Conservation (phyloP, 108 stramenopile species). For the Conticribra weissflogii region DNA sequence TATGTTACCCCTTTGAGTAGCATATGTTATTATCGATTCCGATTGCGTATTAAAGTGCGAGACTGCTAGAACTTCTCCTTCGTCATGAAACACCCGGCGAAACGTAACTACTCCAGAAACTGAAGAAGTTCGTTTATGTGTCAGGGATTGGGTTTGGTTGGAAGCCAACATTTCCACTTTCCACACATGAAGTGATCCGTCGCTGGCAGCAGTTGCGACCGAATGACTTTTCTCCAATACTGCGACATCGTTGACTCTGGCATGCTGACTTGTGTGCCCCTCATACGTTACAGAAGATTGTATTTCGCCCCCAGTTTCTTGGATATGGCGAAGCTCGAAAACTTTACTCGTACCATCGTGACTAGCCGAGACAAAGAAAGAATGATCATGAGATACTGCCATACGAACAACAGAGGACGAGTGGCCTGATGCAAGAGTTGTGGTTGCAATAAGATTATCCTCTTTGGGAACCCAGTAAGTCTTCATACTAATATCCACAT, state of each 20-base stretch:
- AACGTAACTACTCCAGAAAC: conserved; percentile 70
- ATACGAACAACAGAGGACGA: conserved; percentile 85
- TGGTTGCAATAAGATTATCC: conserved; percentile 78
- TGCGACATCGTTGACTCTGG: conserved; percentile 85
- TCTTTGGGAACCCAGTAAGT: conserved; percentile 78
- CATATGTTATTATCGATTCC: conserved; percentile 82
- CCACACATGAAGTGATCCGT: conserved; percentile 92
- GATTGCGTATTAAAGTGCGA: conserved; percentile 91
- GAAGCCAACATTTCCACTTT: conserved; percentile 72
- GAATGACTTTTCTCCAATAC: conserved; percentile 91
- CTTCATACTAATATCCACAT: conserved; percentile 13
- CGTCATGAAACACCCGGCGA: conserved; percentile 55
- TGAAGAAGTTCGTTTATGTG: conserved; percentile 39
- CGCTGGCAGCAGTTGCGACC: conserved; percentile 84
- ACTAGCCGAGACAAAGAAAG: conserved; percentile 91
- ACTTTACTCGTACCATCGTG: conserved; percentile 92
- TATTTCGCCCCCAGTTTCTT: conserved; percentile 75
- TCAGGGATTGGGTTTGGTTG: conserved; percentile 22
- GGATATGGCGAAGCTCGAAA: conserved; percentile 87
- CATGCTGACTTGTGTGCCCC: conserved; percentile 47
- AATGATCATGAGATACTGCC: conserved; percentile 87
- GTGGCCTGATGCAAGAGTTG: conserved; percentile 70
- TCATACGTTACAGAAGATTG: conserved; percentile 85
- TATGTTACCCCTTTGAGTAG: conserved; percentile 77
- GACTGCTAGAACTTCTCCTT: conserved; percentile 90